These are phyloP conservation scores for Dothideomycetidae sp. DNA, from an alignment of 2,329 filamentous ascomycete species.

Conservation along the genomic window DNA sequence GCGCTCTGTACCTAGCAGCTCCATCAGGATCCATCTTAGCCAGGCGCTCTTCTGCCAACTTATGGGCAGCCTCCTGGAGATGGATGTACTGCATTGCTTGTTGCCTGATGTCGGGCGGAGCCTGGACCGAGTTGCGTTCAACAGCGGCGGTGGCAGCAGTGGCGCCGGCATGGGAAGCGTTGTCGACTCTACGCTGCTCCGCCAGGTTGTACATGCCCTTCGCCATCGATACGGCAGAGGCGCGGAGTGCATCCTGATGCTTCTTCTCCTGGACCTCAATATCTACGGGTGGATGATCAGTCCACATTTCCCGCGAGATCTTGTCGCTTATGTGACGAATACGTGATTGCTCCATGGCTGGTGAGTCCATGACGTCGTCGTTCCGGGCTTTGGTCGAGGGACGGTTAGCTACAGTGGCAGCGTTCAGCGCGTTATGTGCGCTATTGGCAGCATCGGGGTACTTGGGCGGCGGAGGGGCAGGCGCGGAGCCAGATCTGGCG, in stretches of 20 bases:
- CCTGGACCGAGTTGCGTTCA: constrained; percentile 17
- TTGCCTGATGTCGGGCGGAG: constrained; percentile 37
- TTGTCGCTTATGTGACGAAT: constrained; percentile 53
- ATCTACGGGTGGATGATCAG: constrained; percentile 56
- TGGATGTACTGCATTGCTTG: constrained; percentile 41
- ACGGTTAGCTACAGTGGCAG: constrained; percentile 54
- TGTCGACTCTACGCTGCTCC: constrained; percentile 38
- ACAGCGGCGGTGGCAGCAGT: constrained; percentile 19
- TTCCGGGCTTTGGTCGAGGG: constrained; percentile 22
- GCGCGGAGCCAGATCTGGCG: constrained; percentile 49
- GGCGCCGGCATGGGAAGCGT: constrained; percentile 15
- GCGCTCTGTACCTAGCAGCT: constrained; percentile 52
- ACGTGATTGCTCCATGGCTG: constrained; percentile 46
- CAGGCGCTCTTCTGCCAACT: constrained; percentile 68
- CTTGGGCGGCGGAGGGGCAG: constrained; percentile 27
- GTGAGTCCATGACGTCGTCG: constrained; percentile 25
- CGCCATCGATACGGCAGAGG: constrained; percentile 80
- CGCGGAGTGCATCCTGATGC: constrained; percentile 57
- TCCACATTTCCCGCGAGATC: constrained; percentile 62
- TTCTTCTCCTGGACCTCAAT: constrained; percentile 61
- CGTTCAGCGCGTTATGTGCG: constrained; percentile 55
- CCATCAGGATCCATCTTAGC: constrained; percentile 61
- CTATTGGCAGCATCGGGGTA: constrained; percentile 47
- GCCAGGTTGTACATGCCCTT: constrained; percentile 71
- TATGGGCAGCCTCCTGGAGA: constrained; percentile 77